Evolutionary conservation across 495 filamentous ascomycete species (phyloP).

Genomic region (Neurospora intermedia): DNA sequence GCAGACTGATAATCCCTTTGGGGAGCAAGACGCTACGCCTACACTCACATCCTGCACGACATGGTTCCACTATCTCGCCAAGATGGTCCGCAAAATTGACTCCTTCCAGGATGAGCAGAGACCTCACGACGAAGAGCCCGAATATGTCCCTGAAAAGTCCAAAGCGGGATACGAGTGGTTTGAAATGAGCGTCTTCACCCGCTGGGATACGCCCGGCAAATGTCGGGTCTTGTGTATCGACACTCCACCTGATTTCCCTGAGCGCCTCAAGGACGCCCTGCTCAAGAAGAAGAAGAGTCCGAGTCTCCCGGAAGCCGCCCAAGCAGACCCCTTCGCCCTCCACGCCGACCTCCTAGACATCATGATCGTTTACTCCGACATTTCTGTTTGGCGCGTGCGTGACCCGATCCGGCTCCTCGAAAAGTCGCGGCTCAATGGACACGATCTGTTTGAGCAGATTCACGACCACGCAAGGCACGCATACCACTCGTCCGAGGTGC

Average conservation of each 20-base stretch:
- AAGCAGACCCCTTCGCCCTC: constrained; percentile 12
- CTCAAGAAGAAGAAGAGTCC: neutral
- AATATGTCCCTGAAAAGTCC: constrained; percentile 3
- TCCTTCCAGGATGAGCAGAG: neutral
- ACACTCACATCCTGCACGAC: neutral
- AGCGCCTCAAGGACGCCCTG: neutral
- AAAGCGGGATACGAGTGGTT: constrained; percentile 12
- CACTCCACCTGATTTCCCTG: constrained; percentile 3
- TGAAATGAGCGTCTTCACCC: constrained; percentile 15
- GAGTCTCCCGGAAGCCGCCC: neutral
- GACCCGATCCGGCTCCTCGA: constrained; percentile 14
- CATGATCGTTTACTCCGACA: constrained; percentile 9
- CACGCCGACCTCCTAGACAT: constrained; percentile 12
- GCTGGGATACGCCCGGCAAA: constrained; percentile 6
- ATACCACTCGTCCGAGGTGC: constrained; percentile 11
- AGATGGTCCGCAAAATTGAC: constrained; percentile 13
- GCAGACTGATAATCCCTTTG: neutral
- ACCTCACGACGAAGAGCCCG: constrained; percentile 4
- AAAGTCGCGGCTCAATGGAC: constrained; percentile 3
- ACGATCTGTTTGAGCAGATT: constrained; percentile 4
- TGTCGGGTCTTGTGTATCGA: constrained; percentile 13
- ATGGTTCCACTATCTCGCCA: constrained; percentile 13
- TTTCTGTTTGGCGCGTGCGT: constrained; percentile 15
- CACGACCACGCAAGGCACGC: constrained; percentile 16
- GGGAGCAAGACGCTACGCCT: neutral